Conservation (phyloP, 345 rosid species). For the Eucalyptus caleyi region DNA sequence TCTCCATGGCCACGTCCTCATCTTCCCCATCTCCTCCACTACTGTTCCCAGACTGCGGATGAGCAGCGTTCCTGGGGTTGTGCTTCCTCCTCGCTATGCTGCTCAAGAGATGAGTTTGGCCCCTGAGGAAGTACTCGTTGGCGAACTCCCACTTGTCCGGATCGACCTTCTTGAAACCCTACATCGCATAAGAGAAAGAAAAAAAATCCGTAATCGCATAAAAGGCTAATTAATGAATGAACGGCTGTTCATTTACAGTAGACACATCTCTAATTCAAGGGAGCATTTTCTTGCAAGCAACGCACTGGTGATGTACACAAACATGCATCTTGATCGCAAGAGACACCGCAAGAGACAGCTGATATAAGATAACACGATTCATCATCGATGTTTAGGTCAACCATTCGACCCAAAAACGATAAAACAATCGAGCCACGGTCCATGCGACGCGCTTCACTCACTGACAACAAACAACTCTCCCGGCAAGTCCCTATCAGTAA, state of each 20-base stretch:
- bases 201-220: not conserved
- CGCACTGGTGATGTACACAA: not conserved
- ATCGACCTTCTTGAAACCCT: slow-evolving; percentile 92
- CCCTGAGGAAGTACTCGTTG: slow-evolving; percentile 65
- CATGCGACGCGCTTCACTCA: not conserved
- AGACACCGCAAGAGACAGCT: not conserved
- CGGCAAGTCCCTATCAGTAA: not conserved
- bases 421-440: not conserved
- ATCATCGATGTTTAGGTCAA: not conserved
- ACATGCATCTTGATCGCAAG: not conserved
- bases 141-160: slow-evolving; percentile 92
- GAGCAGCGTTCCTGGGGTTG: slow-evolving; percentile 8
- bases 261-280: not conserved
- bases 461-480: not conserved
- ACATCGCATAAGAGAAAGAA: not conserved
- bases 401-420: not conserved
- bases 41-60: not conserved
- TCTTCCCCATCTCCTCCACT: slow-evolving; percentile 11
- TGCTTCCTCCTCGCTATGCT: slow-evolving; percentile 69
- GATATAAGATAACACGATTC: not conserved
- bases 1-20: slow-evolving; percentile 53
- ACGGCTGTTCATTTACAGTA: not conserved
- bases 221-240: not conserved
- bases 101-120: slow-evolving; percentile 59
- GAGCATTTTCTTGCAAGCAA: not conserved